These are phyloP conservation scores for Cercis canadensis DNA, from an alignment of 306 rosid species.

Conservation along the genomic window DNA sequence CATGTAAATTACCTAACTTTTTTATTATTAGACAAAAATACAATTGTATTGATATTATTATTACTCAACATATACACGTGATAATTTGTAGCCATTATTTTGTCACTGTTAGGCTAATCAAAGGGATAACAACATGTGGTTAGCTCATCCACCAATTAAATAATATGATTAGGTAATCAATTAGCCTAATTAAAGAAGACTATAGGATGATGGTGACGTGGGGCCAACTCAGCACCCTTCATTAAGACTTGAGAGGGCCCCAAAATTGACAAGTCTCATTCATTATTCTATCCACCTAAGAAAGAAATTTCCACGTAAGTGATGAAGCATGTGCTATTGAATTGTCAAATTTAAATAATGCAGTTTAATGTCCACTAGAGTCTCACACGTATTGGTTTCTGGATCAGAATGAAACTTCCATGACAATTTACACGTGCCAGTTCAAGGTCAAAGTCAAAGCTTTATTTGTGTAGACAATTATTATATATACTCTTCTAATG, in stretches of 20 bases:
- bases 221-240: constrained; percentile 20
- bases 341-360: too few species aligned
- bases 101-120: constrained; percentile 26
- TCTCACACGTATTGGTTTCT: constrained; percentile 28
- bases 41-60: too few species aligned
- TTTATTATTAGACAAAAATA: too few species aligned
- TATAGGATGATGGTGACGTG: constrained; percentile 22
- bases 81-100: too few species aligned
- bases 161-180: background rate
- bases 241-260: too few species aligned
- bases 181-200: background rate
- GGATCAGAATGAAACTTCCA: constrained; percentile 44
- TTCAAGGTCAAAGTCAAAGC: constrained; percentile 32
- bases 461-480: background rate
- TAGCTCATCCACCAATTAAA: constrained; percentile 22
- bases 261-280: constrained; percentile 28
- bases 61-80: too few species aligned
- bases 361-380: too few species aligned
- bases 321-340: too few species aligned
- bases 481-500: constrained; percentile 19
- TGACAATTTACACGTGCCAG: too few species aligned
- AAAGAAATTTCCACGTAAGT: constrained; percentile 16
- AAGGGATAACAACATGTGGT: background rate
- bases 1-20: too few species aligned
- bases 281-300: background rate